Conservation (phyloP, 129 eudicot species). For the Ambrosia trifida region DNA sequence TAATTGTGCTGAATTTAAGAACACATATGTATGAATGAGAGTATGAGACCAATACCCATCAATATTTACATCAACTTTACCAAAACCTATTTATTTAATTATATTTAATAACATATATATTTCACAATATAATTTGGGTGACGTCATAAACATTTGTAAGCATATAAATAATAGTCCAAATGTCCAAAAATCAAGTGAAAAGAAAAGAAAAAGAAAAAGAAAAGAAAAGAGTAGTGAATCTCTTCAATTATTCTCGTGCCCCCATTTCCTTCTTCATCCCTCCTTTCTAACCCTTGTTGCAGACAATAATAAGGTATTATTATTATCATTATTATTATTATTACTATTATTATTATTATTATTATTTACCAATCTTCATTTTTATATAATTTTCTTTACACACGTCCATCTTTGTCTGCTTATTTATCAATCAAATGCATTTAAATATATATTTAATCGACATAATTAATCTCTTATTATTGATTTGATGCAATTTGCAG, state of each 20-base stretch:
- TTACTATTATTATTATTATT: not conserved
- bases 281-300: slow-evolving; percentile 37
- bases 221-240: slow-evolving; percentile 30
- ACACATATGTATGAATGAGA: too few species aligned
- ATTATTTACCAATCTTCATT: slow-evolving; percentile 3
- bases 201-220: slow-evolving; percentile 21
- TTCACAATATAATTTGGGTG: slow-evolving; percentile 8
- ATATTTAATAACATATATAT: too few species aligned
- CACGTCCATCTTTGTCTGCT: slow-evolving; percentile 9
- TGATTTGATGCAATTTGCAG: slow-evolving; percentile 18
- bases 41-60: too few species aligned
- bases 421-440: slow-evolving; percentile 15
- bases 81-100: too few species aligned
- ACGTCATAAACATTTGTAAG: not conserved
- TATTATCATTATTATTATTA: too few species aligned
- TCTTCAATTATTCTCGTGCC: slow-evolving; percentile 33
- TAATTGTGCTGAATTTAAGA: too few species aligned
- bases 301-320: slow-evolving; percentile 27
- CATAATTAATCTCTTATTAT: too few species aligned
- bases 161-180: slow-evolving; percentile 7
- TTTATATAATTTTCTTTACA: slow-evolving; percentile 14
- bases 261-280: slow-evolving; percentile 34
- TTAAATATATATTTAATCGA: not conserved
- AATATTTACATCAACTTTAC: too few species aligned
- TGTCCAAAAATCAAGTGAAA: slow-evolving; percentile 6